Evolutionary conservation across 345 rosid genomes (phyloP).

Genomic region (Eutrema heterophyllum): DNA sequence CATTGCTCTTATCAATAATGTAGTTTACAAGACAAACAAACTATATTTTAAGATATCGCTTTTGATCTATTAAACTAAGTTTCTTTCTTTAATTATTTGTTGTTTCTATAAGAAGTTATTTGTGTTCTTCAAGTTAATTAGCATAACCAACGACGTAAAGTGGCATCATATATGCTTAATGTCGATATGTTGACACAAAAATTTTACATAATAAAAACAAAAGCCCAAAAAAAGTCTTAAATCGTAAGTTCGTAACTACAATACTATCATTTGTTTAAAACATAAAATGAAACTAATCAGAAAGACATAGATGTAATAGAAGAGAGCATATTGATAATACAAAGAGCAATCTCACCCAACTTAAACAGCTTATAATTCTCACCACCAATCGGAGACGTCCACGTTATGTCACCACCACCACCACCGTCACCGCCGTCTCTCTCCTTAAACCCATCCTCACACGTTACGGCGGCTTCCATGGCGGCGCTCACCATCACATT

Average conservation of each 20-base stretch:
- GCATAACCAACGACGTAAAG: too few relatives aligned
- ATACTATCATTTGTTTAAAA: background rate
- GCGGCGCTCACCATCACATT: conserved; percentile 42
- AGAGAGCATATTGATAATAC: conserved; percentile 38
- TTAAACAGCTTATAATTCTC: conserved; percentile 47
- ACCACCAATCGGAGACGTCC: conserved; percentile 39
- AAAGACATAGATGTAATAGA: conserved; percentile 3
- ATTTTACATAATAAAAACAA: background rate
- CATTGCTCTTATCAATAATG: too few relatives aligned
- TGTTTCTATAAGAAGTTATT: too few relatives aligned
- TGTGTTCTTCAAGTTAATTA: too few relatives aligned
- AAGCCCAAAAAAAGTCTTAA: background rate
- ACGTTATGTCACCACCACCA: conserved; percentile 12
- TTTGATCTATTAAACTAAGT: too few relatives aligned
- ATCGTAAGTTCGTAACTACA: background rate
- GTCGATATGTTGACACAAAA: too few relatives aligned
- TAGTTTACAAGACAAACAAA: too few relatives aligned
- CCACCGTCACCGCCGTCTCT: conserved; percentile 41
- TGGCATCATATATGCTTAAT: too few relatives aligned
- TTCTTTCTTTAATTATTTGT: too few relatives aligned
- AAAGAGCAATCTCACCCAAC: conserved; percentile 47
- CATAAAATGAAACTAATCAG: background rate
- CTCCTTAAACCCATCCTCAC: conserved; percentile 52
- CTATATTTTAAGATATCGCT: too few relatives aligned
- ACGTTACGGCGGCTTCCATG: conserved; percentile 43